Base-by-base conservation (phyloP, 164 flowering plant genomes). In the Litsea cubeba region DNA sequence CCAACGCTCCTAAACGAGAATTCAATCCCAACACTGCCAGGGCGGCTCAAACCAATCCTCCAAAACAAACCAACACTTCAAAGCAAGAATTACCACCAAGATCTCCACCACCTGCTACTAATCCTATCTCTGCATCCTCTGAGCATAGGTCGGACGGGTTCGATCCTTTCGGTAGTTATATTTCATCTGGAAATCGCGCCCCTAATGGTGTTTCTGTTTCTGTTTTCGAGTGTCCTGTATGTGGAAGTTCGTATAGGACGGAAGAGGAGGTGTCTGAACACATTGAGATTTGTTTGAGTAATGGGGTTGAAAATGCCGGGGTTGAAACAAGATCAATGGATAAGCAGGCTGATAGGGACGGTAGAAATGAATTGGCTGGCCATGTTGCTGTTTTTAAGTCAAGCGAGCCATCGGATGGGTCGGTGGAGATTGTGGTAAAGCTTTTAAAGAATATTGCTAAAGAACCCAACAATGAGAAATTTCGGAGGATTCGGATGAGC, bases 401-500 rank as follows among this genome's bases (percentile, higher is more conserved):
- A 0, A 93, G 87, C 71, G 86, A 82, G 60, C 93, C 91, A 0
- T 71, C 87, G 0, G 91, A 84, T 40, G 89, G 83, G 18, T 89
- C 97, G 0, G 77, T 89, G 3, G 98, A 95, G 69, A 84, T 95
- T 74, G 83, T 95, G 62, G 79, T 89, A 12, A 89, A 76, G 81
- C 78, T 95, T 78, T 76, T 95, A 80, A 79, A 79, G 84, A 93
- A 95, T 76, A 76, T 95, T 35, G 88, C 83, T 7, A 87, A 62
- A 79, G 98, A 93, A 32, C 98, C 98, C 0, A 88, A 79, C 57
- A 95, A 89, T 86, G 86, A 76, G 0, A 95, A 93, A 85, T 95
- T 95, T 76, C 81, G 98, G 76, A 89, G 84, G 79, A 80, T 95
- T 68, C 77, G 99, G 57, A 84, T 93, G 91, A 84, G 92, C 66